Evolutionary conservation across 1,139 yeast genomes (phyloP), one percentile per base, ranked within the genome.

Genomic region (Suhomyces coccinellae): DNA sequence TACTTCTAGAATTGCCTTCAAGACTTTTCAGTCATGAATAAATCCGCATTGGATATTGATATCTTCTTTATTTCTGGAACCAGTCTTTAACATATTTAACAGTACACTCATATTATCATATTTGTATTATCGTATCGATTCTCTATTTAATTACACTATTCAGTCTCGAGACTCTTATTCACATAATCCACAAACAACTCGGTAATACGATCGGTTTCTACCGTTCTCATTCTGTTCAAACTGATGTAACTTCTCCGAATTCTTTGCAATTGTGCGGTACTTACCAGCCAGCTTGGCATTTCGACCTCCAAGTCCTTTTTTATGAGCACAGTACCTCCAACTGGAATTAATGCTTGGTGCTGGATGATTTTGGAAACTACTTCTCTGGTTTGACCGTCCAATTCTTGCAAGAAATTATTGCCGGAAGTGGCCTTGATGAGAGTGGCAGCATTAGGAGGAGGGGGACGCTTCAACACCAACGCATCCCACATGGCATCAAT

Each of bases 201-300:
- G 7, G 75, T 75, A 34, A 91, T 87, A 56, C 96, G 70, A 38
- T 77, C 81, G 16, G 72, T 61, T 48, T 87, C 93, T 16, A 83
- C 73, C 35, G 83, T 81, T 58, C 96, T 77, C 76, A 90, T 82
- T 56, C 89, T 79, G 62, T 93, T 90, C 59, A 93, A 73, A 28
- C 81, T 73, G 28, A 91, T 80, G 61, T 86, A 93, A 24, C 91
- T 85, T 53, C 99, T 75, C 62, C 97, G 76, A 22, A 87, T 75
- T 50, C 98, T 74, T 58, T 91, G 97, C 44, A 93, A 64, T 55
- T 87, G 90, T 0, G 97, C 89, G 31, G 85, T 71, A 12, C 90
- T 79, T 10, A 88, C 81, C 2, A 75, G 66, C 10, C 72, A 71
- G 3, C 81, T 62, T 0, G 97, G 97, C 59, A 91, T 67, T 12